Conservation (phyloP, 208 protist genomes). For the Leishmania mexicana region DNA sequence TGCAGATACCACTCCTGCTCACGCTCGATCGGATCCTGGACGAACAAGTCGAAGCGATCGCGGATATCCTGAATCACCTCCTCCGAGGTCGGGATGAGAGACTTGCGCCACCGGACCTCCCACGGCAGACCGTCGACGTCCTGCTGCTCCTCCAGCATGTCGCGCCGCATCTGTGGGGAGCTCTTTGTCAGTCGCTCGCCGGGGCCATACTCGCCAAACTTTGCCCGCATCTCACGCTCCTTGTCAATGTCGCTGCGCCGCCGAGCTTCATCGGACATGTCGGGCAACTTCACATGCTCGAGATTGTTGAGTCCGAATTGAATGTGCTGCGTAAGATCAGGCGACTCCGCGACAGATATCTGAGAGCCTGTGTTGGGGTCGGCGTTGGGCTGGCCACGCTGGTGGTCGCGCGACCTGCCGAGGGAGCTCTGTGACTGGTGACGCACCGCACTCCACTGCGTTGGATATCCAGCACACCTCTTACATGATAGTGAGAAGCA, state of each 20-base stretch:
- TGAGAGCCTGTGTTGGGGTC: constrained; percentile 73
- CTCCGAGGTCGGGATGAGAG: constrained; percentile 87
- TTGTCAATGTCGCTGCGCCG: constrained; percentile 78
- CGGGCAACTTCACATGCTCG: constrained; percentile 71
- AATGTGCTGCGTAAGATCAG: constrained; percentile 77
- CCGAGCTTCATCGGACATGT: constrained; percentile 55
- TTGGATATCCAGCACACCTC: constrained; percentile 1
- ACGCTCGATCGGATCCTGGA: constrained; percentile 89
- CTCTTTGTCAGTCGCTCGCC: constrained; percentile 80
- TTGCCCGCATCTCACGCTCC: constrained; percentile 71
- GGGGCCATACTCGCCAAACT: constrained; percentile 77
- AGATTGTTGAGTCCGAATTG: constrained; percentile 80
- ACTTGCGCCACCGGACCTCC: constrained; percentile 86
- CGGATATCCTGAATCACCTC: constrained; percentile 90
- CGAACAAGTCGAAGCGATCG: constrained; percentile 89
- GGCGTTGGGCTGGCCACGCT: constrained; percentile 71
- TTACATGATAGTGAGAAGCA: constrained; percentile 5
- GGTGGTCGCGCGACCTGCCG: constrained; percentile 61
- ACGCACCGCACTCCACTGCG: constrained; percentile 21
- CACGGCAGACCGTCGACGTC: constrained; percentile 90
- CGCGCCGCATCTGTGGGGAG: constrained; percentile 67
- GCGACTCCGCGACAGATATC: constrained; percentile 78
- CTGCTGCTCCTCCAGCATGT: constrained; percentile 89
- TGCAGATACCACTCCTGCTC: constrained; percentile 92
- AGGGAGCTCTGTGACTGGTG: constrained; percentile 50